Conservation (phyloP, 2,329 filamentous ascomycete genomes). For the Pezicula carpinea region DNA sequence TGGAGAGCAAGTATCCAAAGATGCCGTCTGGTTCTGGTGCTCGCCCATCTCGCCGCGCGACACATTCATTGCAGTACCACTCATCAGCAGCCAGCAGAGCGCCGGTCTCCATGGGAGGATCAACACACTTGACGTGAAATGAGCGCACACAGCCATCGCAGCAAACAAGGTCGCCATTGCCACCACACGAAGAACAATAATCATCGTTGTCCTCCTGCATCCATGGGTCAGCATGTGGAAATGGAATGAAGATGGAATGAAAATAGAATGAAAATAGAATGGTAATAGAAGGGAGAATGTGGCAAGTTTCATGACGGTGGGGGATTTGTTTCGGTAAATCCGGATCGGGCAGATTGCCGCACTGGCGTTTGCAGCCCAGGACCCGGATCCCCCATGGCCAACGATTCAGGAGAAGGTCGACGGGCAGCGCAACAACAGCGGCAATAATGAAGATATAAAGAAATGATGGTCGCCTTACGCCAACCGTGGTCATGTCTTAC, state of each 20-base stretch:
- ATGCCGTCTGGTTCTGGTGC: constrained; percentile 41
- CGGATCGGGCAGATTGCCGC: constrained; percentile 26
- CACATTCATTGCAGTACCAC: constrained; percentile 80
- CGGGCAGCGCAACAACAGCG: background rate
- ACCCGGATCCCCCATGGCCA: background rate
- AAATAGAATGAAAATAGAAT: constrained; percentile 10
- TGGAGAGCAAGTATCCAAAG: constrained; percentile 60
- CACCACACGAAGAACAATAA: constrained; percentile 80
- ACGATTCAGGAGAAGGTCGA: background rate
- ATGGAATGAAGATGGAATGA: constrained; percentile 7
- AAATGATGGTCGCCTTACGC: constrained; percentile 1
- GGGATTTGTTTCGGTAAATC: constrained; percentile 26
- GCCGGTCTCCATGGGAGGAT: constrained; percentile 62
- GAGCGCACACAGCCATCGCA: constrained; percentile 89
- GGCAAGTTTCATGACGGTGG: constrained; percentile 18
- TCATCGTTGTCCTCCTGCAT: constrained; percentile 75
- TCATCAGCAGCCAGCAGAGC: constrained; percentile 57
- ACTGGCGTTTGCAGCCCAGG: constrained; percentile 16
- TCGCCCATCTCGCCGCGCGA: constrained; percentile 39
- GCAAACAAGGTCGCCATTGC: constrained; percentile 80
- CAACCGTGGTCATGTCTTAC: constrained; percentile 35
- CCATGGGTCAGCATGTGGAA: constrained; percentile 19
- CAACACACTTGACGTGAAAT: constrained; percentile 85
- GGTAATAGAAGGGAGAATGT: constrained; percentile 10
- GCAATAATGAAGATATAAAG: background rate